Conservation (phyloP, 2,329 filamentous ascomycete species). For the Colletotrichum endophyticum region DNA sequence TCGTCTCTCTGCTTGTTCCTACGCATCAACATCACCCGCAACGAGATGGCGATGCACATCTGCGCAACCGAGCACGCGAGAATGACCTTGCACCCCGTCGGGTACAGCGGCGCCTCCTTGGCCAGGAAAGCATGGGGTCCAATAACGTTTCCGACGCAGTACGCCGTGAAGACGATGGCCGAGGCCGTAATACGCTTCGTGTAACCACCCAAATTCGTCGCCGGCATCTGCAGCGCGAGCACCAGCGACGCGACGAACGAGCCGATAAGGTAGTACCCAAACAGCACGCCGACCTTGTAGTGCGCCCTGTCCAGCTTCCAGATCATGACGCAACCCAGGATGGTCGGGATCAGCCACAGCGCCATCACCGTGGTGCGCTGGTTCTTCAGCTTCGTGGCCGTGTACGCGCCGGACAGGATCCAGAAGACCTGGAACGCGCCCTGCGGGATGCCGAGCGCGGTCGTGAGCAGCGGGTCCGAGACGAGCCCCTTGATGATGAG, state of each 20-base stretch:
- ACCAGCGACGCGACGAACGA: constrained; percentile 57
- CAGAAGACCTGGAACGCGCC: constrained; percentile 59
- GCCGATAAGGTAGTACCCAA: constrained; percentile 56
- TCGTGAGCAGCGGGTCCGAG: constrained; percentile 41
- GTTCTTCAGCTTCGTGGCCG: constrained; percentile 56
- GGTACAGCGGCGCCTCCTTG: constrained; percentile 50
- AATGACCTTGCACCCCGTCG: constrained; percentile 56
- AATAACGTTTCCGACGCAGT: constrained; percentile 51
- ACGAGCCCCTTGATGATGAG: constrained; percentile 38
- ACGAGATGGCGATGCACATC: constrained; percentile 36
- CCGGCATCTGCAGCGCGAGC: constrained; percentile 56
- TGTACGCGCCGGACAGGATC: constrained; percentile 55
- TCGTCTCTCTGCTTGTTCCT: constrained; percentile 43
- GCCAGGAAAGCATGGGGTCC: constrained; percentile 51
- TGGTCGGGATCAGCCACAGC: constrained; percentile 54
- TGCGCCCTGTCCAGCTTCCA: constrained; percentile 49
- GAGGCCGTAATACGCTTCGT: constrained; percentile 51
- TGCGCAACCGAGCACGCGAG: constrained; percentile 49
- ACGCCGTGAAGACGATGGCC: constrained; percentile 50
- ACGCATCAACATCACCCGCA: constrained; percentile 38
- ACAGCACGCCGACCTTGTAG: constrained; percentile 50
- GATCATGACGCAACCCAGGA: constrained; percentile 51
- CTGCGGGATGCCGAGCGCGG: constrained; percentile 57
- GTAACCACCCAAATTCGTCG: constrained; percentile 51
- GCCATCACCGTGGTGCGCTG: constrained; percentile 57